Evolutionary conservation across 345 rosid species (phyloP), one percentile per base, ranked within the genome.

Genomic region (Salix arbutifolia): DNA sequence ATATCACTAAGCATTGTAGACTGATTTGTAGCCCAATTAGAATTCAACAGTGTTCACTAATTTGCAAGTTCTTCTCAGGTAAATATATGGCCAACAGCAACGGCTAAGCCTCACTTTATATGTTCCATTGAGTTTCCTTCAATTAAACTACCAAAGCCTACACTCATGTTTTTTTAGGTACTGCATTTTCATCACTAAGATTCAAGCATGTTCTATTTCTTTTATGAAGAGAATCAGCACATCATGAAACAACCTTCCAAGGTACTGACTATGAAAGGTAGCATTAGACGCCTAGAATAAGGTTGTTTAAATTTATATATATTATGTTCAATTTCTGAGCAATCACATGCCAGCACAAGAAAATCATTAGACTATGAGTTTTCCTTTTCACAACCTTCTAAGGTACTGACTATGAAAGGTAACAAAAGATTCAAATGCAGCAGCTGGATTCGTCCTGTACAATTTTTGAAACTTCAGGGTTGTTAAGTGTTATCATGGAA

Each of bases 271-370:
- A 48, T 4, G 33, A 69, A 77, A 67, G 80, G 31, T 19, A 37
- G 12, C 37, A 65, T 26, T 35, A 62, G 78, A 33, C 11, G 38
- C 74, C 35, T 87, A 91, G 67, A 80, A 96, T 31, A 31, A 33
- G 35, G 35, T 33, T 33, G 35, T 33, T 33, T 33, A 33, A 33
- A 33, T 33, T 33, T 33, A 33, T 33, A 33, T 33, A 33, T 33
- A 33, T 33, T 33, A 33, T 4, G 5, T 33, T 33, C 35, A 33
- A 33, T 33, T 33, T 33, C 35, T 33, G 6, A 33, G 6, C 35
- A 33, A 33, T 33, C 35, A 0, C 35, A 93, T 60, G 18, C 13
- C n/a, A 19, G 13, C 33, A n/a, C 35, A 33, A 33, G 35, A 33
- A 33, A 33, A 33, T 33, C 6, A 33, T 33, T 33, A 33, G 35